Evolutionary conservation across 805 yeast genomes (phyloP).

Genomic region (Yarrowia sp.): DNA sequence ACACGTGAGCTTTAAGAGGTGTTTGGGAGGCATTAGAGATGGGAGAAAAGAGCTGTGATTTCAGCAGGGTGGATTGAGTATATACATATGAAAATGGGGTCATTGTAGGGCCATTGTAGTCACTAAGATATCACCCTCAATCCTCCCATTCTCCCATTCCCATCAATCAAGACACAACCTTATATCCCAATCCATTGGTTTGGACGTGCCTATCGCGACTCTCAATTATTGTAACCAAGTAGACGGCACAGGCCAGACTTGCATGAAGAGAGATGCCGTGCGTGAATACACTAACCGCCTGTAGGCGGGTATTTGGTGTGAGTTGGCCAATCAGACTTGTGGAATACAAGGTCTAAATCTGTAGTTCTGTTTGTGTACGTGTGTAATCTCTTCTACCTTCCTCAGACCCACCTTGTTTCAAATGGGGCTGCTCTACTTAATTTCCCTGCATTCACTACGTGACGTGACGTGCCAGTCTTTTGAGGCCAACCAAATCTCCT

Average conservation of each 20-base stretch:
- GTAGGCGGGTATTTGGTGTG: too few relatives aligned
- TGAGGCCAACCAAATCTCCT: not conserved
- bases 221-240: not conserved
- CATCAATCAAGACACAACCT: not conserved
- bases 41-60: not conserved
- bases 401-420: too few relatives aligned
- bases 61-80: not conserved
- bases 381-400: too few relatives aligned
- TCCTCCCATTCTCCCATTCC: not conserved
- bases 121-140: not conserved
- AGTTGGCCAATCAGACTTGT: too few relatives aligned
- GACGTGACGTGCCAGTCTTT: not conserved
- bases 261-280: not conserved
- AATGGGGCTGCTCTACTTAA: not conserved
- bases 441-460: not conserved
- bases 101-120: not conserved
- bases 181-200: slow-evolving; percentile 5
- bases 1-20: not conserved
- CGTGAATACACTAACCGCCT: too few relatives aligned
- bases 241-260: not conserved
- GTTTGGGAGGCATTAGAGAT: not conserved
- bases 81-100: not conserved
- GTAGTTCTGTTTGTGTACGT: not conserved
- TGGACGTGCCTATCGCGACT: not conserved
- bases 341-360: too few relatives aligned